These are phyloP conservation scores for Apiotrichum gamsii DNA, from an alignment of 1,284 basidiomycete genomes.

Conservation along the genomic window DNA sequence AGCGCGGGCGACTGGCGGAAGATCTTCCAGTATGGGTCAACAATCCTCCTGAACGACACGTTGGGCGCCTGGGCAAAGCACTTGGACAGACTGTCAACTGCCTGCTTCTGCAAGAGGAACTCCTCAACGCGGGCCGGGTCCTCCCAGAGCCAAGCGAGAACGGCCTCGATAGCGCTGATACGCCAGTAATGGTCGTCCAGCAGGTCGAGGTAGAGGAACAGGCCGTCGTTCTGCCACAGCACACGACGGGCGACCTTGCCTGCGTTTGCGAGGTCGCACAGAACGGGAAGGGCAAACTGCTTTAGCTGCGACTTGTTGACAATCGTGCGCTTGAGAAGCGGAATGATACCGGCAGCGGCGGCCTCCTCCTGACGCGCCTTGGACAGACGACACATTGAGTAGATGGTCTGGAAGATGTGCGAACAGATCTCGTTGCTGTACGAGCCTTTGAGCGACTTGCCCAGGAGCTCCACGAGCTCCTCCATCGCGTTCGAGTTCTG, in stretches of 20 bases:
- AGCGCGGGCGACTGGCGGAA: constrained; percentile 70
- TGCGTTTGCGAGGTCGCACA: constrained; percentile 90
- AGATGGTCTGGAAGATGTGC: constrained; percentile 83
- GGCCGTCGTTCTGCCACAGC: constrained; percentile 81
- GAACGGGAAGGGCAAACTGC: constrained; percentile 91
- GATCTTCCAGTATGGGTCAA: constrained; percentile 86
- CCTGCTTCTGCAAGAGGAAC: constrained; percentile 62
- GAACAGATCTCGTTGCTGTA: constrained; percentile 80
- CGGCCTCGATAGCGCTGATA: constrained; percentile 82
- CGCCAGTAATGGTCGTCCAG: constrained; percentile 93
- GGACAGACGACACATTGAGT: constrained; percentile 88
- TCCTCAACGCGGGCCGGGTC: constrained; percentile 91
- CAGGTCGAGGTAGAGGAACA: constrained; percentile 73
- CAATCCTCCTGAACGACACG: constrained; percentile 87
- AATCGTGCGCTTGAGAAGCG: constrained; percentile 80
- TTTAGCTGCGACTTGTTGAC: constrained; percentile 82
- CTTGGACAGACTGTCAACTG: constrained; percentile 67
- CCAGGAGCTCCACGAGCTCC: constrained; percentile 74
- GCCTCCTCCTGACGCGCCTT: constrained; percentile 94
- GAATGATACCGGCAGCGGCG: constrained; percentile 87
- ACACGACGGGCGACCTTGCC: constrained; percentile 82
- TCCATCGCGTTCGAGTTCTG: constrained; percentile 96
- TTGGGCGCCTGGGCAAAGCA: constrained; percentile 84
- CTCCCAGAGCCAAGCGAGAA: constrained; percentile 90
- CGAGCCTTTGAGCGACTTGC: constrained; percentile 68